These are phyloP conservation scores for Tirmania nivea DNA, from an alignment of 495 filamentous ascomycete genomes.

Conservation along the genomic window DNA sequence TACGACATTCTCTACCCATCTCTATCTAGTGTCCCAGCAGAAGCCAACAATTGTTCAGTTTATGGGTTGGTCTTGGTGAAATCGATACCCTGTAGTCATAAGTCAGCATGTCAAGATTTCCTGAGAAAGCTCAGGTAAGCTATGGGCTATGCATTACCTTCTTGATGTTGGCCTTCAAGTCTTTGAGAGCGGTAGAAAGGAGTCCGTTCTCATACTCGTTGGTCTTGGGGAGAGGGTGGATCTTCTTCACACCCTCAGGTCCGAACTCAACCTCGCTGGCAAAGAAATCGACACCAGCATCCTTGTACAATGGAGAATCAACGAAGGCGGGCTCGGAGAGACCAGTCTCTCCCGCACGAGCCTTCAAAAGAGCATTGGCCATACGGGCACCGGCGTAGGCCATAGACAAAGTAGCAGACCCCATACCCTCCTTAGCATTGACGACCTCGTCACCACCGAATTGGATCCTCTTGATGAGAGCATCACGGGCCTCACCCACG, in stretches of 20 bases:
- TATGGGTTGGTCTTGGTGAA: slow-evolving; percentile 52
- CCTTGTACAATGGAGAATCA: slow-evolving; percentile 91
- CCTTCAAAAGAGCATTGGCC: slow-evolving; percentile 83
- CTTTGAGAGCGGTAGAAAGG: slow-evolving; percentile 56
- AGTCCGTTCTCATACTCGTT: slow-evolving; percentile 73
- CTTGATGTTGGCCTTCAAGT: slow-evolving; percentile 76
- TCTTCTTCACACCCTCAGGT: slow-evolving; percentile 87
- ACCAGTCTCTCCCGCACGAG: slow-evolving; percentile 80
- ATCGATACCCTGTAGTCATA: slow-evolving; percentile 27
- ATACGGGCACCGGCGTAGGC: slow-evolving; percentile 96
- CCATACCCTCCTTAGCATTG: slow-evolving; percentile 94
- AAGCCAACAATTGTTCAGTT: slow-evolving; percentile 11
- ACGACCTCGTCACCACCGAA: slow-evolving; percentile 99
- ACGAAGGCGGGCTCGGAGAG: slow-evolving; percentile 93
- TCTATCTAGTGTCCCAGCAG: too few relatives aligned
- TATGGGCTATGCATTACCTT: slow-evolving; percentile 28
- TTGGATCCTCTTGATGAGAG: slow-evolving; percentile 84
- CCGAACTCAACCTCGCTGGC: slow-evolving; percentile 83
- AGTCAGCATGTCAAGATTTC: slow-evolving; percentile 2
- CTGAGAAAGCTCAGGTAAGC: not conserved
- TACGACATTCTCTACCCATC: too few relatives aligned
- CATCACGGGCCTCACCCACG: slow-evolving; percentile 45
- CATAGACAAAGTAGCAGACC: slow-evolving; percentile 97
- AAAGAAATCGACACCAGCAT: slow-evolving; percentile 90
- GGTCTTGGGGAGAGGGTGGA: slow-evolving; percentile 61